phyloP scores from a whole-genome alignment of 257 asterid species.

The Marsdenia floribunda region DNA sequence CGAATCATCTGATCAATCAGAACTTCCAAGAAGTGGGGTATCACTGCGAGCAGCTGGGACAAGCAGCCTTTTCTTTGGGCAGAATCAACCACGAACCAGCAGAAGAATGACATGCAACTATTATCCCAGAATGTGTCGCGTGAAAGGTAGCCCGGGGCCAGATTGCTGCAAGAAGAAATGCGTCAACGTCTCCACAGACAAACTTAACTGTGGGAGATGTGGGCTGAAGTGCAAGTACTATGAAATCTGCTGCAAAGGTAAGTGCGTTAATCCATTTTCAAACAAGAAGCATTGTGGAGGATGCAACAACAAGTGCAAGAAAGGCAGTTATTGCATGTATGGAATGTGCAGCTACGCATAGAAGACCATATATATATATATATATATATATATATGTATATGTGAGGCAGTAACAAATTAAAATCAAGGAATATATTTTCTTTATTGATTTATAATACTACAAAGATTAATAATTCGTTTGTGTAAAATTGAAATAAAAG shows the following conservation, averaged over 20 bases:
- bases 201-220: conserved; percentile 56
- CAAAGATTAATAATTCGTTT: neutral
- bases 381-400: neutral
- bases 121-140: conserved; percentile 42
- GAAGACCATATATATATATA: neutral
- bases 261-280: conserved; percentile 42
- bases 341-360: conserved; percentile 72
- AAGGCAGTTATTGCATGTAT: conserved; percentile 36
- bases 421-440: neutral
- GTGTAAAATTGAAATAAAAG: neutral
- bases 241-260: conserved; percentile 53
- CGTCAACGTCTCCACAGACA: conserved; percentile 37
- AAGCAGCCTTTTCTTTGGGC: conserved; percentile 34
- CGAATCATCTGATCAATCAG: neutral
- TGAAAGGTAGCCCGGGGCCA: conserved; percentile 51
- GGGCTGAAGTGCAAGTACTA: conserved; percentile 47
- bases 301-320: conserved; percentile 45
- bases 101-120: conserved; percentile 40
- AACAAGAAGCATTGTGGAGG: conserved; percentile 59
- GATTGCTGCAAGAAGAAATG: conserved; percentile 65
- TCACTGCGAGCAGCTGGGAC: conserved; percentile 24
- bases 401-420: too few species aligned
- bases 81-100: neutral
- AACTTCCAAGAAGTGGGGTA: conserved; percentile 3
- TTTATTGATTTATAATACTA: neutral